Evolutionary conservation across 2,329 filamentous ascomycete species (phyloP), one percentile per base, ranked within the genome.

Genomic region (Fusarium tanahbumbuense): DNA sequence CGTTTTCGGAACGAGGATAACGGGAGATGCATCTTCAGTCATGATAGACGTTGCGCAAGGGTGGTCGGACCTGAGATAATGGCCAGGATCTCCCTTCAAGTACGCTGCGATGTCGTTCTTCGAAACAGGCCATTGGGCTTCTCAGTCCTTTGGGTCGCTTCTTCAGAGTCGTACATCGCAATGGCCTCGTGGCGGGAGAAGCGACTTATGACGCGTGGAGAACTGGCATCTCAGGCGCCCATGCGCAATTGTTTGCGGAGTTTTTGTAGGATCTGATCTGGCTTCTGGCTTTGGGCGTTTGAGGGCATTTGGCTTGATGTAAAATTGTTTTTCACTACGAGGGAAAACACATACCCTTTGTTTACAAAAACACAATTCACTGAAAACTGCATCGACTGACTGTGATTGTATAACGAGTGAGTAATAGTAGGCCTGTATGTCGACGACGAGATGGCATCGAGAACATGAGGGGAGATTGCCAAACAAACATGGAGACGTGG

Each of bases 181-280:
- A 41, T 6, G 7, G 34, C 6, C 34, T 20, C n/a, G 25, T 37
- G 64, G 25, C 20, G 30, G 54, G 54, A 69, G 63, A 63, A 50
- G 64, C 70, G 56, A 54, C 56, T 40, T 23, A 32, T 40, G 59
- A 44, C 53, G 53, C 52, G 64, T 48, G 46, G 54, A 56, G 68
- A 60, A 49, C 55, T 47, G 61, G 67, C 65, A 49, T 48, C 49
- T 60, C 55, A 65, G 58, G 20, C 46, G 63, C 60, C 64, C 73
- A 68, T 76, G 73, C 72, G 76, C 72, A 63, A 76, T 71, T 74
- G 67, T 67, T 77, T 77, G 71, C 75, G 76, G 76, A 76, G 74
- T 77, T 76, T 77, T 76, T 76, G 77, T 74, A 77, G 76, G 74
- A 76, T 73, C 69, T 71, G 73, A 76, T 73, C 69, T 71, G 75